phyloP scores from a whole-genome alignment of 768 basidiomycete species.

The Suillus tomentosus region DNA sequence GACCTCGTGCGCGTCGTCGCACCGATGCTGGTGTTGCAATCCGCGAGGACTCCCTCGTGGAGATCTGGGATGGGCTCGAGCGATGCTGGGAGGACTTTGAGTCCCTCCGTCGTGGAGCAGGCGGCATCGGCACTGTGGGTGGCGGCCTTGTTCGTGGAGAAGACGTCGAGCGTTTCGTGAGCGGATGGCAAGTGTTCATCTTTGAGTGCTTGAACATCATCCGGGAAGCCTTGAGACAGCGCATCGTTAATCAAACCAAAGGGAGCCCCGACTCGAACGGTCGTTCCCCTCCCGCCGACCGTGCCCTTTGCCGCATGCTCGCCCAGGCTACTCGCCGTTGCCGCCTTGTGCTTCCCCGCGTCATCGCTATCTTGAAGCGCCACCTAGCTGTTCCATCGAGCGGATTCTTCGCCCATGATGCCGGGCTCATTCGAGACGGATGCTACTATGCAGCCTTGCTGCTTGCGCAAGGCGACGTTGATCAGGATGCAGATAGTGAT shows the following conservation, averaged over 20 bases:
- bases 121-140: slow-evolving; percentile 42
- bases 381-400: slow-evolving; percentile 44
- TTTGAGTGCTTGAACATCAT: slow-evolving; percentile 92
- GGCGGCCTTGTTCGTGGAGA: slow-evolving; percentile 42
- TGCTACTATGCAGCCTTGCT: slow-evolving; percentile 86
- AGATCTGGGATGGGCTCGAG: slow-evolving; percentile 86
- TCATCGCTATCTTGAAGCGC: slow-evolving; percentile 52
- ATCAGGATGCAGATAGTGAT: slow-evolving; percentile 48
- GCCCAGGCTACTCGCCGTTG: slow-evolving; percentile 50
- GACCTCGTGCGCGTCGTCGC: slow-evolving; percentile 66
- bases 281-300: slow-evolving; percentile 46
- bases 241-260: slow-evolving; percentile 39
- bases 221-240: slow-evolving; percentile 77
- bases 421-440: slow-evolving; percentile 84
- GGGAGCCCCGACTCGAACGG: slow-evolving; percentile 40
- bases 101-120: slow-evolving; percentile 48
- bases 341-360: slow-evolving; percentile 48
- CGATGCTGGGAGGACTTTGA: slow-evolving; percentile 86
- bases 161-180: slow-evolving; percentile 68
- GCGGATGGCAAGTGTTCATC: slow-evolving; percentile 90
- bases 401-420: slow-evolving; percentile 81
- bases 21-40: slow-evolving; percentile 53
- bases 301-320: slow-evolving; percentile 50
- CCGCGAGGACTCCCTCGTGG: slow-evolving; percentile 64
- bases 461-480: slow-evolving; percentile 57